Percentiles rank a stretch among this genome's conserved stretches.
Conservation (phyloP, 2,329 filamentous ascomycete genomes). For the Septoria petroselini region DNA sequence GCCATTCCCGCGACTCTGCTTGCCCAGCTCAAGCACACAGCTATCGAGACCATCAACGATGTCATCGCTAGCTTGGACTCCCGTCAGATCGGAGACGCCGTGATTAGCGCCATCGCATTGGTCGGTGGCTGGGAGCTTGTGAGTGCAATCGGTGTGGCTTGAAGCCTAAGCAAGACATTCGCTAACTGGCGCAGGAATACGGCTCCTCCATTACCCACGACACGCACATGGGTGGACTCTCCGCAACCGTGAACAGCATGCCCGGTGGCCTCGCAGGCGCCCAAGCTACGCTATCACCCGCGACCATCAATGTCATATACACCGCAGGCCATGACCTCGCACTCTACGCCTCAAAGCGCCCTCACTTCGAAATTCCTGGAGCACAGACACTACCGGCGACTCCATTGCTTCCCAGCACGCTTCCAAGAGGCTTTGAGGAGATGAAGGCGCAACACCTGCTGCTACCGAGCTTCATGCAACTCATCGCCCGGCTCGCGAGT, state of each 20-base stretch:
- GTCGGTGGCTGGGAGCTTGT: slow-evolving; percentile 27
- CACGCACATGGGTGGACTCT: slow-evolving; percentile 26
- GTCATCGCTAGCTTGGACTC: slow-evolving; percentile 16
- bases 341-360: slow-evolving; percentile 19
- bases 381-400: not conserved
- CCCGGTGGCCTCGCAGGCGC: slow-evolving; percentile 21
- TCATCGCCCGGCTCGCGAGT: slow-evolving; percentile 12
- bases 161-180: slow-evolving; percentile 5
- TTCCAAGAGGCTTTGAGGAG: slow-evolving; percentile 13
- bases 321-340: slow-evolving; percentile 23
- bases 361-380: slow-evolving; percentile 16
- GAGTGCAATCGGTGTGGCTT: slow-evolving; percentile 14
- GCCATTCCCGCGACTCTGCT: slow-evolving; percentile 17
- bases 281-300: slow-evolving; percentile 14
- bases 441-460: slow-evolving; percentile 17
- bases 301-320: slow-evolving; percentile 18
- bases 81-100: slow-evolving; percentile 17
- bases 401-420: slow-evolving; percentile 10
- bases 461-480: slow-evolving; percentile 18
- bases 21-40: slow-evolving; percentile 21
- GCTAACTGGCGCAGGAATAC: slow-evolving; percentile 20
- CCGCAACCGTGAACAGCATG: slow-evolving; percentile 22
- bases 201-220: slow-evolving; percentile 22
- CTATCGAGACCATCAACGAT: slow-evolving; percentile 24
- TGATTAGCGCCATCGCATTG: slow-evolving; percentile 25